These are phyloP conservation scores for Hyphodiscus hymeniophilus DNA, from an alignment of 495 filamentous ascomycete species.

Conservation along the genomic window DNA sequence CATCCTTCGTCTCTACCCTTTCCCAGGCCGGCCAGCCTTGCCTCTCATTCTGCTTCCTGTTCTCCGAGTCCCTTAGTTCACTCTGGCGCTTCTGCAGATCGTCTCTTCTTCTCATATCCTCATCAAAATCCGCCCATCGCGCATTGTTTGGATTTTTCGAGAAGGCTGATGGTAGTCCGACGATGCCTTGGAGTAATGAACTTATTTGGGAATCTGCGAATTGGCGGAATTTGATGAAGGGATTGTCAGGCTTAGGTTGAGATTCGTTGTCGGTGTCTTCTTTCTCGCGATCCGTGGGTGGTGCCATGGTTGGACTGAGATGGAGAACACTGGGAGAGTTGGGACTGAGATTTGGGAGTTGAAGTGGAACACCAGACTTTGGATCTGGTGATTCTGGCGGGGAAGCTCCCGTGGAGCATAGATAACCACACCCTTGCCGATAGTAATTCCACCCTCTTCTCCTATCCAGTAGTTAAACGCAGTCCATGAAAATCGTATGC, in stretches of 20 bases:
- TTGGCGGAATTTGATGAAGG: constrained; percentile 37
- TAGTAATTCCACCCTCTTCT: no score
- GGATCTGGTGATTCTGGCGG: no score
- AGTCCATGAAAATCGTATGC: no score
- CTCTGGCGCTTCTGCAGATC: constrained; percentile 15
- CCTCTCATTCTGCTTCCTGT: background rate
- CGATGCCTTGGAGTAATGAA: constrained; percentile 28
- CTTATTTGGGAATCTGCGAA: constrained; percentile 32
- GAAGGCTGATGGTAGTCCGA: constrained; percentile 25
- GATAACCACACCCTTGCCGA: no score
- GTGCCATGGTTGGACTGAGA: constrained; percentile 19
- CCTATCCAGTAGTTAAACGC: no score
- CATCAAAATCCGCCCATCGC: constrained; percentile 19
- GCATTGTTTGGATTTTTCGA: constrained; percentile 10
- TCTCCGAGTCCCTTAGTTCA: constrained; percentile 15
- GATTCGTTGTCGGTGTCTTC: constrained; percentile 3
- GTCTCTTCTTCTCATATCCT: constrained; percentile 17
- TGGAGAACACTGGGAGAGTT: no score
- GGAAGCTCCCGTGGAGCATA: no score
- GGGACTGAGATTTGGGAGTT: no score
- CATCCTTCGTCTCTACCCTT: background rate
- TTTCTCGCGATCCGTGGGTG: constrained; percentile 13
- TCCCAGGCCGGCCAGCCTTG: background rate
- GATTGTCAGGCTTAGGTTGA: constrained; percentile 23
- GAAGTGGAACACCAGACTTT: no score